phyloP scores from a whole-genome alignment of 1,139 yeast genomes.

The Saccharomycopsis phalli region DNA sequence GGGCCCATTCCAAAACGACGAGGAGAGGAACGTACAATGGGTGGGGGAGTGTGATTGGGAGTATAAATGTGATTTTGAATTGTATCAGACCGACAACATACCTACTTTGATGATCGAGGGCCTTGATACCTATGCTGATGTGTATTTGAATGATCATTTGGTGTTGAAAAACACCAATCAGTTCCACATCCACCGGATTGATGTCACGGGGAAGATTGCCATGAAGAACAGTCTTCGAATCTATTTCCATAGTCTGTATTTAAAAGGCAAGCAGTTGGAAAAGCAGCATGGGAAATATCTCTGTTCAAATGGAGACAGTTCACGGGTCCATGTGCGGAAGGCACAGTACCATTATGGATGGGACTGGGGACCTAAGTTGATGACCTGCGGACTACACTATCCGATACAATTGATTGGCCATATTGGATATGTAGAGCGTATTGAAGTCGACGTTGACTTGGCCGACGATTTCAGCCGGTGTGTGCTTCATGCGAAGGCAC shows the following conservation, averaged over 20 bases:
- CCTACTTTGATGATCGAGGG: conserved; percentile 33
- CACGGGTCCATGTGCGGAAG: conserved; percentile 37
- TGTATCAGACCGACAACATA: conserved; percentile 20
- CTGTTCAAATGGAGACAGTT: conserved; percentile 19
- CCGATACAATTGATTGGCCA: conserved; percentile 14
- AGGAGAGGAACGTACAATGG: conserved; percentile 39
- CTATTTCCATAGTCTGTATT: conserved; percentile 27
- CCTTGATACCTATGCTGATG: conserved; percentile 37
- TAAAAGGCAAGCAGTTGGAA: conserved; percentile 25
- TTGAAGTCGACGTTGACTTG: conserved; percentile 22
- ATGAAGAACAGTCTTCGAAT: conserved; percentile 25
- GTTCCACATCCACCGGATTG: conserved; percentile 29
- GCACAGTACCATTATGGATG: conserved; percentile 51
- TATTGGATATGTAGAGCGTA: conserved; percentile 19
- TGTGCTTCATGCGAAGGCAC: background rate
- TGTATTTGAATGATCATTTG: conserved; percentile 30
- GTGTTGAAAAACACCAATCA: conserved; percentile 33
- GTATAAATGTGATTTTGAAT: conserved; percentile 26
- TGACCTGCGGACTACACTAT: conserved; percentile 34
- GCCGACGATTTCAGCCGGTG: conserved; percentile 9
- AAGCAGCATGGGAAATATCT: conserved; percentile 22
- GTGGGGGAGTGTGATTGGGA: conserved; percentile 38
- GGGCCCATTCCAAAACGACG: conserved; percentile 36
- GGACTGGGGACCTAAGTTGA: conserved; percentile 49
- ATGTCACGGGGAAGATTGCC: conserved; percentile 21